Evolutionary conservation across 192 early-diverging fungal species (phyloP).

Genomic region (Backusella mclennaniae): DNA sequence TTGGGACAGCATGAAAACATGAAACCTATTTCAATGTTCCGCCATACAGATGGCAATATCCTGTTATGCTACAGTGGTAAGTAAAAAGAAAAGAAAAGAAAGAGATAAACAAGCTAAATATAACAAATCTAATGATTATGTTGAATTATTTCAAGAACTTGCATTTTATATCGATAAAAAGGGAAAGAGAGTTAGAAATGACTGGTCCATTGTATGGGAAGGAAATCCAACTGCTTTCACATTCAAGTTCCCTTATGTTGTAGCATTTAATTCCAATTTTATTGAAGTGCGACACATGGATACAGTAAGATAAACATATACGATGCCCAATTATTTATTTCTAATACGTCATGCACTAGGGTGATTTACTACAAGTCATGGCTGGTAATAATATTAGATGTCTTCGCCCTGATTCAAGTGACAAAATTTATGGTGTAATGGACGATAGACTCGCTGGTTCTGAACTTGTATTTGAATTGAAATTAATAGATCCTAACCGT

Average conservation of each 20-base stretch:
- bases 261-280: constrained; percentile 88
- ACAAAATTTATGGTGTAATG: constrained; percentile 29
- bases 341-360: neutral
- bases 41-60: constrained; percentile 75
- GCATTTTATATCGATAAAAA: constrained; percentile 91
- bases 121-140: neutral
- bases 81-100: neutral
- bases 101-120: neutral
- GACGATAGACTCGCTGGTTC: constrained; percentile 16
- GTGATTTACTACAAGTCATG: constrained; percentile 28
- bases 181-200: constrained; percentile 69
- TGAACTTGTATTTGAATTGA: constrained; percentile 26
- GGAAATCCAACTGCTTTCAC: constrained; percentile 85
- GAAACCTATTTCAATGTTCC: constrained; percentile 82
- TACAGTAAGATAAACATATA: constrained; percentile 48
- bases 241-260: constrained; percentile 77
- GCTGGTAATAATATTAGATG: constrained; percentile 28
- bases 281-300: constrained; percentile 88
- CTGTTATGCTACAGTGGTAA: constrained; percentile 90
- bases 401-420: constrained; percentile 23
- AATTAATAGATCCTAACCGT: constrained; percentile 13
- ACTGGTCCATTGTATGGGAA: constrained; percentile 87
- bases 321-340: neutral
- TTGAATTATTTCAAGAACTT: constrained; percentile 58
- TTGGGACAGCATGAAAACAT: constrained; percentile 67